These are phyloP conservation scores for Stylonectria norvegica DNA, from an alignment of 2,329 filamentous ascomycete species.

Conservation along the genomic window DNA sequence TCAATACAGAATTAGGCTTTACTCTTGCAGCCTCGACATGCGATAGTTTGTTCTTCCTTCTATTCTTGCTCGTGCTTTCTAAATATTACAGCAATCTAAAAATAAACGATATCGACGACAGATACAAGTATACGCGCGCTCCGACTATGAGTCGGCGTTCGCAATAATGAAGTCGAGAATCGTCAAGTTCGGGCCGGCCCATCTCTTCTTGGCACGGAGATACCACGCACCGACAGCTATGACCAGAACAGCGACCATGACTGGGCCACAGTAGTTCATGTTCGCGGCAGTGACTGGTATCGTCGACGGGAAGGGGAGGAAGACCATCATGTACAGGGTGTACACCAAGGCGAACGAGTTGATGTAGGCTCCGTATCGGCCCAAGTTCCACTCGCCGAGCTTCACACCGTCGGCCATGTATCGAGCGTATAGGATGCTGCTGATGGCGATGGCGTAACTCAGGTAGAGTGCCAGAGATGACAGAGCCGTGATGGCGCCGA, in stretches of 20 bases:
- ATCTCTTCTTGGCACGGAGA: constrained; percentile 18
- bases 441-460: constrained; percentile 25
- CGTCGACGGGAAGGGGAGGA: constrained; percentile 24
- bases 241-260: constrained; percentile 20
- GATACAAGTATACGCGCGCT: no score
- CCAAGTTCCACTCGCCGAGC: constrained; percentile 25
- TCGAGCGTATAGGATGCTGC: constrained; percentile 22
- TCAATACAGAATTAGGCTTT: no score
- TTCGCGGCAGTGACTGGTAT: constrained; percentile 19
- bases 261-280: constrained; percentile 26
- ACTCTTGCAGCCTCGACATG: no score
- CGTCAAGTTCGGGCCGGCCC: constrained; percentile 20
- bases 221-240: constrained; percentile 20
- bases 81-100: no score
- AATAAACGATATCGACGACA: no score
- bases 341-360: constrained; percentile 22
- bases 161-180: constrained; percentile 24
- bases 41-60: no score
- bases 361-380: constrained; percentile 13
- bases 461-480: constrained; percentile 24
- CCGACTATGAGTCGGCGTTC: no score
- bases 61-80: no score
- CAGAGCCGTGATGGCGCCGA: constrained; percentile 22
- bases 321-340: constrained; percentile 23
- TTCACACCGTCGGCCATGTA: constrained; percentile 11